Conservation (phyloP, 345 rosid species). For the Boechera stricta region DNA sequence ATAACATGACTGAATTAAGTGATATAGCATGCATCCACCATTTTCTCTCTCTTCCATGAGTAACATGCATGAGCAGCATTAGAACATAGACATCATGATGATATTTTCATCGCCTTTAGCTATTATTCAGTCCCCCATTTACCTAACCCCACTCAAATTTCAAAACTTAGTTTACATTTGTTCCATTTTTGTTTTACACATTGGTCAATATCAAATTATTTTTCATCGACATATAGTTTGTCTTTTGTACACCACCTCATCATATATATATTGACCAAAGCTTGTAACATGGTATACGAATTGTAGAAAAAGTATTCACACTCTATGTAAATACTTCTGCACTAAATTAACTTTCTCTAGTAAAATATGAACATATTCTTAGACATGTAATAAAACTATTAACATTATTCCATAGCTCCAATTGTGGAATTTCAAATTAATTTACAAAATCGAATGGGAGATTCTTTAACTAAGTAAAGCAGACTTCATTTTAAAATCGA, state of each 20-base stretch:
- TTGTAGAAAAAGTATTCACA: not conserved
- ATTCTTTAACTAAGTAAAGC: not conserved
- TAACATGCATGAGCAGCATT: conserved; percentile 43
- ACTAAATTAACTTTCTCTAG: not conserved
- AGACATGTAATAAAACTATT: not conserved
- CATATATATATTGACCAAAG: not conserved
- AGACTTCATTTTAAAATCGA: no score
- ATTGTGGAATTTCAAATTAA: not conserved
- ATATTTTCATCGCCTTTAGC: conserved; percentile 52
- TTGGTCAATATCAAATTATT: conserved; percentile 31
- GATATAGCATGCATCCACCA: conserved; percentile 14
- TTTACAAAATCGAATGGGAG: not conserved
- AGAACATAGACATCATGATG: conserved; percentile 41
- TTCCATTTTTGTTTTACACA: conserved; percentile 29
- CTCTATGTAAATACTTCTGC: not conserved
- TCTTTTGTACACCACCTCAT: not conserved
- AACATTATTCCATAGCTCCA: not conserved
- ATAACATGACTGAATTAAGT: conserved; percentile 1
- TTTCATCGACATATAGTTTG: conserved; percentile 1
- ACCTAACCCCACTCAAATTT: conserved; percentile 47
- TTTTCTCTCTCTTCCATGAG: conserved; percentile 31
- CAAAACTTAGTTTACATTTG: conserved; percentile 26
- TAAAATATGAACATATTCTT: not conserved
- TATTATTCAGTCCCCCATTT: conserved; percentile 61
- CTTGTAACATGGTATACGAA: not conserved